phyloP scores from a whole-genome alignment of 768 basidiomycete species.

The Sarcodon sp. region DNA sequence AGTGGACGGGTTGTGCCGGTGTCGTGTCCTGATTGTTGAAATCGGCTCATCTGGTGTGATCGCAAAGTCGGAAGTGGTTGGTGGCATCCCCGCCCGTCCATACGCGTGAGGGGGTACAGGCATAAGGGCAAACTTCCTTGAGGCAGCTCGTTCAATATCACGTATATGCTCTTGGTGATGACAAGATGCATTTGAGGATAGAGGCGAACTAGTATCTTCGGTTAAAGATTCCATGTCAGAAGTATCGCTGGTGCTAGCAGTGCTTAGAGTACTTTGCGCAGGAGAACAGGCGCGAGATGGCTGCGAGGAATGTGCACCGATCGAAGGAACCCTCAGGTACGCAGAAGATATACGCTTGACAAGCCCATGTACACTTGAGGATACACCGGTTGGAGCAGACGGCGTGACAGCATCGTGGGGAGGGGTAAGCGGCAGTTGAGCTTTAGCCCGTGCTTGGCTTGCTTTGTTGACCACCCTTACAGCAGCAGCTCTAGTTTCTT shows the following conservation, averaged over 20 bases:
- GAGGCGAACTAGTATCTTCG: conserved; percentile 35
- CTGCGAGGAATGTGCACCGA: background rate
- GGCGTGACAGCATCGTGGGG: conserved; percentile 19
- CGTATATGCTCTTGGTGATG: conserved; percentile 11
- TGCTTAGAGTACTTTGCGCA: conserved; percentile 25
- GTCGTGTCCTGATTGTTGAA: no score
- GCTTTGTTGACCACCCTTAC: conserved; percentile 43
- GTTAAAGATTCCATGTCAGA: conserved; percentile 53
- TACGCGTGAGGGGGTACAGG: conserved; percentile 32
- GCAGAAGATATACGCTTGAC: conserved; percentile 41
- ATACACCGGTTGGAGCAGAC: conserved; percentile 23
- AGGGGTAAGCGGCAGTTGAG: conserved; percentile 29
- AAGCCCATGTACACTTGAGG: conserved; percentile 45
- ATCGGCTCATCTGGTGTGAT: no score
- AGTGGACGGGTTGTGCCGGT: no score
- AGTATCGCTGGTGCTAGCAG: conserved; percentile 24
- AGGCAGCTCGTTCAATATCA: conserved; percentile 4
- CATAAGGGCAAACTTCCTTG: conserved; percentile 25
- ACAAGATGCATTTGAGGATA: conserved; percentile 29
- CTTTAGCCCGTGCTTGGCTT: conserved; percentile 36
- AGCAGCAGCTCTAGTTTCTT: conserved; percentile 37
- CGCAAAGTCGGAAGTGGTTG: background rate
- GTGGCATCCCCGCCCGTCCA: conserved; percentile 1
- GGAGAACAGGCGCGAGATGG: background rate
- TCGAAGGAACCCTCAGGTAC: conserved; percentile 17